Evolutionary conservation across 2,329 filamentous ascomycete genomes (phyloP).

Genomic region (Colletotrichum navitas): DNA sequence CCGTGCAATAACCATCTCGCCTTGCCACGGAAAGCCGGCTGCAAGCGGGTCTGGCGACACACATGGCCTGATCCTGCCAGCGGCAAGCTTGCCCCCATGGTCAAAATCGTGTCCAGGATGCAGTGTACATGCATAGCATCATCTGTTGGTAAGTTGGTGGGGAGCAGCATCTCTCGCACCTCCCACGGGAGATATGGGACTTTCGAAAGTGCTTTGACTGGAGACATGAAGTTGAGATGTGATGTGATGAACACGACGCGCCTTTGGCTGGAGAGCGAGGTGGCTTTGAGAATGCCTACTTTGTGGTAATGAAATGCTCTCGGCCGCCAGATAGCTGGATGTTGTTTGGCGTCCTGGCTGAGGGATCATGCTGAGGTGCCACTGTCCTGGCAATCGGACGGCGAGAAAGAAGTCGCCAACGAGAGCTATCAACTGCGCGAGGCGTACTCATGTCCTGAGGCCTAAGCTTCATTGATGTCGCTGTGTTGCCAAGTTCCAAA

Average conservation of each 20-base stretch:
- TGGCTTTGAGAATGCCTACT: neutral
- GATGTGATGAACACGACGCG: neutral
- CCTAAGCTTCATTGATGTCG: neutral
- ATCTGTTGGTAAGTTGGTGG: neutral
- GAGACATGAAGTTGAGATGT: neutral
- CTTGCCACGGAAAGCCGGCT: constrained; percentile 11
- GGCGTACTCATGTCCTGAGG: neutral
- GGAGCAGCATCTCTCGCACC: constrained; percentile 1
- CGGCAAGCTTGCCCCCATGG: neutral
- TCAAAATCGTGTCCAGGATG: neutral
- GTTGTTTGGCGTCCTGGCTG: neutral
- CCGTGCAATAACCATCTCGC: neutral
- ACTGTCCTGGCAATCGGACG: neutral
- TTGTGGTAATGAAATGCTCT: neutral
- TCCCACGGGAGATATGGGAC: constrained; percentile 1
- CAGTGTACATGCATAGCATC: too few relatives aligned
- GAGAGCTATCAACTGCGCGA: neutral
- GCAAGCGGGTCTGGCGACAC: constrained; percentile 5
- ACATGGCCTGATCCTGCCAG: neutral
- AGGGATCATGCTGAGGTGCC: neutral
- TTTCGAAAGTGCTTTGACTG: neutral
- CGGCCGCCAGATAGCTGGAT: neutral
- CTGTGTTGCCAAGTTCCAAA: neutral
- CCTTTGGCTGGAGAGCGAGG: constrained; percentile 1
- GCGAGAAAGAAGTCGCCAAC: neutral